Evolutionary conservation across 192 early-diverging fungal genomes (phyloP).

Genomic region (Gryganskiella cystojenkinii): DNA sequence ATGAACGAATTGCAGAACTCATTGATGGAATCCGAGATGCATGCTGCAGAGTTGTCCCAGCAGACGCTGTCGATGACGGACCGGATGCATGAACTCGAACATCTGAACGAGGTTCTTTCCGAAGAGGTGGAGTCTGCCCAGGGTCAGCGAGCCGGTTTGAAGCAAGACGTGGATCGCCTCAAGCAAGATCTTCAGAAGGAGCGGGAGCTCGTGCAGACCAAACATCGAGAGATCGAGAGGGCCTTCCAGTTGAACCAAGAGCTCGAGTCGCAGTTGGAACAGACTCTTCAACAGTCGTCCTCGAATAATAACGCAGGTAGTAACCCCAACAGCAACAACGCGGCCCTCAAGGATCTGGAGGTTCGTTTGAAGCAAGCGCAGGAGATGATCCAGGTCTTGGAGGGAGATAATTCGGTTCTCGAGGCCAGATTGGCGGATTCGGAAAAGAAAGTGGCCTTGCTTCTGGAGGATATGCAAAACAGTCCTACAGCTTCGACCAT

Average conservation of each 20-base stretch:
- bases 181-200: constrained; percentile 34
- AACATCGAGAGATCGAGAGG: not conserved
- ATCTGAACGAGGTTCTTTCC: constrained; percentile 41
- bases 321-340: constrained; percentile 23
- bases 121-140: constrained; percentile 40
- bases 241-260: not conserved
- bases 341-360: constrained; percentile 12
- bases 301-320: not conserved
- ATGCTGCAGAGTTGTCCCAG: constrained; percentile 28
- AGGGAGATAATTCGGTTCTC: constrained; percentile 46
- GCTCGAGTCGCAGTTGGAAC: constrained; percentile 3
- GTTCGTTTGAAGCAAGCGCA: constrained; percentile 37
- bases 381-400: constrained; percentile 39
- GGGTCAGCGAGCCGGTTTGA: constrained; percentile 21
- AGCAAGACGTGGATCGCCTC: constrained; percentile 35
- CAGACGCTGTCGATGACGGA: constrained; percentile 29
- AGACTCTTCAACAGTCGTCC: constrained; percentile 1
- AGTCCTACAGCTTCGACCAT: constrained; percentile 16
- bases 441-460: constrained; percentile 43
- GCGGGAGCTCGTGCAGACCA: constrained; percentile 8
- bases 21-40: constrained; percentile 33
- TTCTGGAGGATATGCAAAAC: constrained; percentile 47
- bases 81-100: constrained; percentile 37
- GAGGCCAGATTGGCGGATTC: constrained; percentile 39
- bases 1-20: constrained; percentile 9